A percentile compares a stretch with the other conserved stretches of the same genome.
phyloP scores from a whole-genome alignment of 805 yeast species.

The Ogataea angusta region DNA sequence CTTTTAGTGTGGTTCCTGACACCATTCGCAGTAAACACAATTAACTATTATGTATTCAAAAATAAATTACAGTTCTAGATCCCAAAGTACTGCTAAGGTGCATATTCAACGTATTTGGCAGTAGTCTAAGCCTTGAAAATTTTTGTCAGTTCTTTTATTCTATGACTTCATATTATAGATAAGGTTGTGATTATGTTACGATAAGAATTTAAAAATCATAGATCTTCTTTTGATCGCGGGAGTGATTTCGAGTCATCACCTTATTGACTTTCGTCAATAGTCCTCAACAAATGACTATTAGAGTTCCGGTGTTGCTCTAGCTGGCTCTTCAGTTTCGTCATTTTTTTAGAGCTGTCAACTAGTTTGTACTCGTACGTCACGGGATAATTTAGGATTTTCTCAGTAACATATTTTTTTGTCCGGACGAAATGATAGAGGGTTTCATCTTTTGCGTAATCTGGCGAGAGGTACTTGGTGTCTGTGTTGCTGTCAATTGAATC shows the following conservation, averaged over 20 bases:
- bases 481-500: not conserved
- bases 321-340: slow-evolving; percentile 14
- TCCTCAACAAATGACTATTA: not conserved
- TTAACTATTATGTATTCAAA: not conserved
- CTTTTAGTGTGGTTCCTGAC: too few relatives aligned
- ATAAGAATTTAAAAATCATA: too few relatives aligned
- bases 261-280: not conserved
- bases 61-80: too few relatives aligned
- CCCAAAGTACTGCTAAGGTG: too few relatives aligned
- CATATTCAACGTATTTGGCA: too few relatives aligned
- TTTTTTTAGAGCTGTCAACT: slow-evolving; percentile 18
- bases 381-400: slow-evolving; percentile 40
- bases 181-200: too few relatives aligned
- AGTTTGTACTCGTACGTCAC: slow-evolving; percentile 30
- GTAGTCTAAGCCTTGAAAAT: too few relatives aligned
- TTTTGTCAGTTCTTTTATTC: too few relatives aligned
- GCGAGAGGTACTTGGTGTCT: slow-evolving; percentile 2
- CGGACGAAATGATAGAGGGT: slow-evolving; percentile 34
- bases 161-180: too few relatives aligned
- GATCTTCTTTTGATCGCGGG: too few relatives aligned
- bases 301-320: slow-evolving; percentile 4
- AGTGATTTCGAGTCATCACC: not conserved
- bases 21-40: not conserved
- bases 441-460: slow-evolving; percentile 36
- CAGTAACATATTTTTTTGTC: slow-evolving; percentile 35